Evolutionary conservation across 2,329 filamentous ascomycete genomes (phyloP), one percentile per base, ranked within the genome.

Genomic region (Tolypocladium nubicola): DNA sequence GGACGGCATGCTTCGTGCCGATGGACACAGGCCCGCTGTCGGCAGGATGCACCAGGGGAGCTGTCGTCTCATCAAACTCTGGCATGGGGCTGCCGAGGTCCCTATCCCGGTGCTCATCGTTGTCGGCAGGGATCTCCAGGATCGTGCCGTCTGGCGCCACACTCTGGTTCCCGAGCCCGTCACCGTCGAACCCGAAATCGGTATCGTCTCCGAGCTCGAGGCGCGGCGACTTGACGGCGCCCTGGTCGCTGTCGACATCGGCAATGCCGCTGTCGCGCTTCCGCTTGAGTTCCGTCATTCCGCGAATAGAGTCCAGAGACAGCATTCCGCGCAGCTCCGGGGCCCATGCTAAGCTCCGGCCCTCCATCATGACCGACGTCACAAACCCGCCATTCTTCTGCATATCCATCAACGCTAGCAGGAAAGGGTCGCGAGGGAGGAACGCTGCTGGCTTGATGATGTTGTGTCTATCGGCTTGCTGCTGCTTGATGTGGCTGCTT

Each of bases 1-100:
- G 93, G 23, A 99, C 95, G 39, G 94, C 94, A 67, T 96, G 92
- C 73, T 95, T 94, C 13, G 94, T 99, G 59, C 90, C 92, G 21
- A 96, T 74, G 0, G 92, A 96, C 10, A 97, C 87, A 0, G 90
- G 89, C 0, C 91, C 91, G 61, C 85, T 90, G 62, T 97, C 91
- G 37, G 85, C 84, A 13, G 91, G 89, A 67, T 94, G 89, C 4
- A 92, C 82, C 4, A 90, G 73, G 13, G 89, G 87, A 30, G 82
- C 83, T 1, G 84, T 86, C 0, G 89, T 93, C 49, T 91, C 89
- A 64, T 96, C 90, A 65, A 94, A 90, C 38, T 83, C 82, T 16
- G 88, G 82, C 60, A 77, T 70, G 33, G 74, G 70, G 63, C 73
- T 78, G 57, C 71, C 73, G 33, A 76, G 75, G 33, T 75, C 73